Base-by-base conservation (phyloP, 805 yeast species). In the Starmerella sirachaensis region DNA sequence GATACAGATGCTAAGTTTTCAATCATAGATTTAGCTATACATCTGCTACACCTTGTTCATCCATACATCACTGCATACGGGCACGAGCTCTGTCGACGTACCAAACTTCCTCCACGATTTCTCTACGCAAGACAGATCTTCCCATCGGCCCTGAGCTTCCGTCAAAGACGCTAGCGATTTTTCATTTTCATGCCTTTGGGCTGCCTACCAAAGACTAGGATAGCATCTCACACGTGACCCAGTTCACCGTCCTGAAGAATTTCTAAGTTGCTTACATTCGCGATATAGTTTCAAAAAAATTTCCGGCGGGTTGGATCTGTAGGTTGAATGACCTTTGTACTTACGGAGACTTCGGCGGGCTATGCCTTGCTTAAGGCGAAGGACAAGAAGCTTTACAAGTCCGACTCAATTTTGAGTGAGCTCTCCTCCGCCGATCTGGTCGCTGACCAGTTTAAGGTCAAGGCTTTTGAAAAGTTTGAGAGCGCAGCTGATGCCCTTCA, bases 321-420 rank as follows among this genome's bases (percentile, higher is more conserved):
- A 29, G 35, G 24, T 27, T 13, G 13, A 37, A 59, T 59, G 64
- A 54, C 64, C 24, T 58, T 60, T 42, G 55, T 88, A 58, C 75
- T 88, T 61, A 81, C 97, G 45, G 98, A 91, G 70, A 91, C 98
- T 49, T 82, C 98, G 48, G 98, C 98, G 37, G 98, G 98, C 59
- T 91, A 91, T 63, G 98, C 98, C 59, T 72, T 91, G 59, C 74
- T 91, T 60, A 91, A 91, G 69, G 94, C 96, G 41, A 78, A 94
- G 48, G 97, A 91, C 71, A 91, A 91, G 70, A 88, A 88, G 71
- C 78, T 91, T 55, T 78, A 88, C 73, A 88, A 86, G 68, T 76
- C 91, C 18, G 61, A 79, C 38, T 60, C 75, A 42, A 65, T 86
- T 51, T 63, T 81, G 49, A 71, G 77, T 47, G 94, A 85, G 60